A percentile compares a stretch with the other conserved stretches of the same genome.
phyloP scores from a whole-genome alignment of 2,329 filamentous ascomycete species.

The Fusarium keratoplasticum region DNA sequence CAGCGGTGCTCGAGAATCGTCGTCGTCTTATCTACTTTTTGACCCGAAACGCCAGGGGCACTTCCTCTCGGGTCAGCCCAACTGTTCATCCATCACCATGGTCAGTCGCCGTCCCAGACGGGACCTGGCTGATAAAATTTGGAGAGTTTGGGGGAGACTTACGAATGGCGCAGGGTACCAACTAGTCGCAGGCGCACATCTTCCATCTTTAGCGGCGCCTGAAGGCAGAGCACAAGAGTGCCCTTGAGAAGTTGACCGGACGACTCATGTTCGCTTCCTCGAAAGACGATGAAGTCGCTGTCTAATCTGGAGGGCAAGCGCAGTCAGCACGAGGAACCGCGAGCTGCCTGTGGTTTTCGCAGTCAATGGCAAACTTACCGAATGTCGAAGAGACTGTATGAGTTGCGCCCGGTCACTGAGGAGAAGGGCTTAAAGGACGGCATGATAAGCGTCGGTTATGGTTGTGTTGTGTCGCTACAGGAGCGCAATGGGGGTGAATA shows the following conservation, averaged over 20 bases:
- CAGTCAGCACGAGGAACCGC: conserved; percentile 8
- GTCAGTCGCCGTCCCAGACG: conserved; percentile 22
- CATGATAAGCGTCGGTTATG: conserved; percentile 54
- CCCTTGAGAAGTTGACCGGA: conserved; percentile 81
- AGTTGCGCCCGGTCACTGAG: conserved; percentile 62
- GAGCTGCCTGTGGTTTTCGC: not conserved
- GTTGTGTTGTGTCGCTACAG: conserved; percentile 27
- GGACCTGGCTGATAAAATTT: conserved; percentile 9
- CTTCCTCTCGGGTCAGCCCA: conserved; percentile 66
- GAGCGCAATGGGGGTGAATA: conserved; percentile 16
- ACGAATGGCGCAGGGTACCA: conserved; percentile 75
- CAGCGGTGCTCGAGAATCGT: conserved; percentile 77
- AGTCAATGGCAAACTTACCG: conserved; percentile 55
- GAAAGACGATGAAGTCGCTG: conserved; percentile 82
- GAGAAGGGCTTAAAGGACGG: conserved; percentile 68
- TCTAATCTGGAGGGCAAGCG: conserved; percentile 68
- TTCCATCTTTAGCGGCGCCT: conserved; percentile 75
- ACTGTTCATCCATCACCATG: conserved; percentile 44
- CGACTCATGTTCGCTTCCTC: conserved; percentile 79
- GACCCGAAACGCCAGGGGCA: conserved; percentile 68
- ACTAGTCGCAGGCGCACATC: conserved; percentile 78
- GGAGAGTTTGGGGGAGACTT: conserved; percentile 51
- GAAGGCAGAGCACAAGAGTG: conserved; percentile 78
- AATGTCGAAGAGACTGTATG: conserved; percentile 68
- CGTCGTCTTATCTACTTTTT: conserved; percentile 68